Evolutionary conservation across 1,139 yeast genomes (phyloP).

Genomic region (Zygosaccharomyces pseudobailii): DNA sequence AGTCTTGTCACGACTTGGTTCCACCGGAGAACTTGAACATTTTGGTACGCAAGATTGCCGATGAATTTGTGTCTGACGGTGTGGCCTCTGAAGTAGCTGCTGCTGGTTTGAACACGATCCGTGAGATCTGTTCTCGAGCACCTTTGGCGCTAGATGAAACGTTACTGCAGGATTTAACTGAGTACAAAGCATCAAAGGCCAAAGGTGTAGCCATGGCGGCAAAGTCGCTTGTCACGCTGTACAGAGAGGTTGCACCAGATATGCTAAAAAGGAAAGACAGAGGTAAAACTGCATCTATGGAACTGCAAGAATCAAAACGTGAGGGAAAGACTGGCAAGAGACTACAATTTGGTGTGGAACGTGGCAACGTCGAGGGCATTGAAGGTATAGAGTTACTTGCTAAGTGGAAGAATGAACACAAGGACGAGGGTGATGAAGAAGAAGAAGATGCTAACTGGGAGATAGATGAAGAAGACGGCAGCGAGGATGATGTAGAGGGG

Average conservation of each 20-base stretch:
- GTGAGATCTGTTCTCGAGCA: conserved; percentile 88
- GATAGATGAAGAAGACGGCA: conserved; percentile 45
- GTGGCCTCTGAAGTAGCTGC: conserved; percentile 97
- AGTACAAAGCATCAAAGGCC: conserved; percentile 86
- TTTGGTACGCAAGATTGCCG: conserved; percentile 86
- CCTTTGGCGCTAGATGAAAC: conserved; percentile 90
- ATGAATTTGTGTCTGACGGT: conserved; percentile 97
- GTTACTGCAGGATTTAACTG: conserved; percentile 80
- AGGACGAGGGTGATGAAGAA: conserved; percentile 59
- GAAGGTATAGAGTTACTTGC: conserved; percentile 89
- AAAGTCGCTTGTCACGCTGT: conserved; percentile 75
- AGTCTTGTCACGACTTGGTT: conserved; percentile 91
- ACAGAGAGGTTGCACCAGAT: conserved; percentile 93
- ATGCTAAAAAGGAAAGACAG: conserved; percentile 87
- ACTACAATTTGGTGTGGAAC: conserved; percentile 72
- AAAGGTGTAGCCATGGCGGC: conserved; percentile 96
- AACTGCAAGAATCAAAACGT: conserved; percentile 52
- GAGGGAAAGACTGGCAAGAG: conserved; percentile 34
- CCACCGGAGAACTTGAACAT: conserved; percentile 87
- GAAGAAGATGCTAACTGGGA: conserved; percentile 59
- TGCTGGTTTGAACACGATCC: conserved; percentile 91
- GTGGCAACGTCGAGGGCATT: conserved; percentile 56
- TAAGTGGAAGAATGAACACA: conserved; percentile 58
- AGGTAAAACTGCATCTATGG: conserved; percentile 87
- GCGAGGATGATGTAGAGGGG: conserved; percentile 44